A percentile compares a stretch with the other conserved stretches of the same genome.
These are phyloP conservation scores for Aspergillus indologenus DNA, from an alignment of 495 filamentous ascomycete species.

Conservation along the genomic window DNA sequence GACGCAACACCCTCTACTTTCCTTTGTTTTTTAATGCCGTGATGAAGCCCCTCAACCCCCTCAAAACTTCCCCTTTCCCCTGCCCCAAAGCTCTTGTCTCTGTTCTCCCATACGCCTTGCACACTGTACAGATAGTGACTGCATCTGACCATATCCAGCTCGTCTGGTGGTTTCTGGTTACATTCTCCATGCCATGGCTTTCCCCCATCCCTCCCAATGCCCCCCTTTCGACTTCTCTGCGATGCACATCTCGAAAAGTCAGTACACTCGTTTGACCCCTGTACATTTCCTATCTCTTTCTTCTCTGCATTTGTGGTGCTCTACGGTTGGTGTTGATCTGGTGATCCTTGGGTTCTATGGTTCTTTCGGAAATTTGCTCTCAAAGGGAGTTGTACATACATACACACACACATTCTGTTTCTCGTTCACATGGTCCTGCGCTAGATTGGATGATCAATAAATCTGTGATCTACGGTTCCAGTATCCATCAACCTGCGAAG, in stretches of 20 bases:
- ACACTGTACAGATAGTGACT: conserved; percentile 39
- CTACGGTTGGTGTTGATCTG: conserved; percentile 12
- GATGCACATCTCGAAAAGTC: conserved; percentile 4
- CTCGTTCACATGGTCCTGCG: background rate
- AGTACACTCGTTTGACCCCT: conserved; percentile 15
- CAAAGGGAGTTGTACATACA: conserved; percentile 13
- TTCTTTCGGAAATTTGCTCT: conserved; percentile 9
- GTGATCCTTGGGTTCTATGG: conserved; percentile 14
- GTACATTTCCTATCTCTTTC: conserved; percentile 16
- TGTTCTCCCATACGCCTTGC: conserved; percentile 12
- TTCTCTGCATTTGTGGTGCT: conserved; percentile 16
- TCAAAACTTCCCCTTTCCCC: conserved; percentile 17
- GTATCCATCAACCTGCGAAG: background rate
- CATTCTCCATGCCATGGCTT: conserved; percentile 7
- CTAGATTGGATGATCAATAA: background rate
- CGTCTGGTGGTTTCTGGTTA: conserved; percentile 11
- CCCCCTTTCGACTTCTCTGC: background rate
- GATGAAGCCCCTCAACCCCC: conserved; percentile 24
- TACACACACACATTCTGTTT: conserved; percentile 14
- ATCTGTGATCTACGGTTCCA: background rate
- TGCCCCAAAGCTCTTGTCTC: too few species aligned
- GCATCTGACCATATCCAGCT: conserved; percentile 21
- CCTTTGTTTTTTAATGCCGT: conserved; percentile 39
- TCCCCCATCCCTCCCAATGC: too few species aligned
- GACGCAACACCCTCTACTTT: conserved; percentile 22